Evolutionary conservation across 306 rosid genomes (phyloP).

Genomic region (Sicyos edulis): DNA sequence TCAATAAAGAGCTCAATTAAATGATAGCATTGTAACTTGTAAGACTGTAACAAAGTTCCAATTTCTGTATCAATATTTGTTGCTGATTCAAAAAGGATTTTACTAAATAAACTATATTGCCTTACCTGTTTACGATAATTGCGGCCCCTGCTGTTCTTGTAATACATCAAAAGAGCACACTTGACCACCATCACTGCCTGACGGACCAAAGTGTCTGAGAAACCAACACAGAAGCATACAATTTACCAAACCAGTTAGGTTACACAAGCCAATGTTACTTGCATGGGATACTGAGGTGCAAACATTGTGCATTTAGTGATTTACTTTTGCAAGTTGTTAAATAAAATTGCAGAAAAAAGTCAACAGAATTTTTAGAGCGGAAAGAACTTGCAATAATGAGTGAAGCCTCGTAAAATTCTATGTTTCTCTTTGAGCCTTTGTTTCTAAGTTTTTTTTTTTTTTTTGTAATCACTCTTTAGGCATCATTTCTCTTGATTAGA

Average conservation of each 20-base stretch:
- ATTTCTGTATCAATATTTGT: background rate
- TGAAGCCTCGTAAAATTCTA: too few species aligned
- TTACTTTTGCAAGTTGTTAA: background rate
- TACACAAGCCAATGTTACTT: background rate
- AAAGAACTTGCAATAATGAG: too few species aligned
- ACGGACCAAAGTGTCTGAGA: conserved; percentile 84
- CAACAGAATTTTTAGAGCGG: too few species aligned
- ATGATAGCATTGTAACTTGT: background rate
- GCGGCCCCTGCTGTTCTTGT: conserved; percentile 84
- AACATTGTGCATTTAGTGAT: background rate
- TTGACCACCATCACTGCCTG: conserved; percentile 85
- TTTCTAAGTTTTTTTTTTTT: too few species aligned
- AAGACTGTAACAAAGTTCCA: background rate
- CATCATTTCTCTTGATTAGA: too few species aligned
- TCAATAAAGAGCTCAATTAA: background rate
- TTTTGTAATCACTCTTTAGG: too few species aligned
- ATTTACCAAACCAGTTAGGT: background rate
- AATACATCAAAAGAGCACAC: conserved; percentile 73
- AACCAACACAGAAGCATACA: conserved; percentile 22
- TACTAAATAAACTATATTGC: conserved; percentile 3
- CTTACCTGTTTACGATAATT: conserved; percentile 92
- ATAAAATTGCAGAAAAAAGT: background rate
- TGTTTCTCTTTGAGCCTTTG: too few species aligned
- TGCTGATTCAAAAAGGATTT: background rate
- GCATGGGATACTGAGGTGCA: background rate